phyloP scores from a whole-genome alignment of 2,329 filamentous ascomycete species.

The Fusarium pseudocircinatum region DNA sequence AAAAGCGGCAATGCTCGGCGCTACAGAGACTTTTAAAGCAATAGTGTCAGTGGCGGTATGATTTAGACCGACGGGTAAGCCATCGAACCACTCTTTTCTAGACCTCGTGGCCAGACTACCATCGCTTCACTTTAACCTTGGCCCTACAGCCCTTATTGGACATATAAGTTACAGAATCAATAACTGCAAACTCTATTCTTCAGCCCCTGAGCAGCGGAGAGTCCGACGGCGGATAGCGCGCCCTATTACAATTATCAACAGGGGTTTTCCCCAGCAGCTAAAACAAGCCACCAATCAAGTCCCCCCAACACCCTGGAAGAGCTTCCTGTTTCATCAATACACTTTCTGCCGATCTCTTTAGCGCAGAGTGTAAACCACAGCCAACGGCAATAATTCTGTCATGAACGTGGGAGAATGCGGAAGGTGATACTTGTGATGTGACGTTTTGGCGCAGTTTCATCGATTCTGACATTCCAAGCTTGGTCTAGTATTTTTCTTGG shows the following conservation, averaged over 20 bases:
- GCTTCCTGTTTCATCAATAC: not conserved
- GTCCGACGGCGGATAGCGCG: not conserved
- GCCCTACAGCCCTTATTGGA: not conserved
- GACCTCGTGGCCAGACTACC: not conserved
- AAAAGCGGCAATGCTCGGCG: not conserved
- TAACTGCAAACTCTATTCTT: not conserved
- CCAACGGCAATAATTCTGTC: not conserved
- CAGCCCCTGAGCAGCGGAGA: not conserved
- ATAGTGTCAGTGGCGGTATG: not conserved
- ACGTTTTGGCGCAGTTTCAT: not conserved
- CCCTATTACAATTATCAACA: not conserved
- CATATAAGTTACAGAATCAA: not conserved
- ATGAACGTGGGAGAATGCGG: not conserved
- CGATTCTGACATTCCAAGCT: not conserved
- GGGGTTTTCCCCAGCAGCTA: not conserved
- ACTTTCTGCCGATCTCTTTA: not conserved
- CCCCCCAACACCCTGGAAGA: not conserved
- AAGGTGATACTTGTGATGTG: not conserved
- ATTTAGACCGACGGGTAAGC: not conserved
- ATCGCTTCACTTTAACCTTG: not conserved
- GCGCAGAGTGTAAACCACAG: not conserved
- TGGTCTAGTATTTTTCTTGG: not conserved
- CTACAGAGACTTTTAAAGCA: accelerated
- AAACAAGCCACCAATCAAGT: not conserved
- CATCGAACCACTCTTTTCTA: not conserved